Evolutionary conservation across 345 rosid species (phyloP).

Genomic region (Arabis alpina): DNA sequence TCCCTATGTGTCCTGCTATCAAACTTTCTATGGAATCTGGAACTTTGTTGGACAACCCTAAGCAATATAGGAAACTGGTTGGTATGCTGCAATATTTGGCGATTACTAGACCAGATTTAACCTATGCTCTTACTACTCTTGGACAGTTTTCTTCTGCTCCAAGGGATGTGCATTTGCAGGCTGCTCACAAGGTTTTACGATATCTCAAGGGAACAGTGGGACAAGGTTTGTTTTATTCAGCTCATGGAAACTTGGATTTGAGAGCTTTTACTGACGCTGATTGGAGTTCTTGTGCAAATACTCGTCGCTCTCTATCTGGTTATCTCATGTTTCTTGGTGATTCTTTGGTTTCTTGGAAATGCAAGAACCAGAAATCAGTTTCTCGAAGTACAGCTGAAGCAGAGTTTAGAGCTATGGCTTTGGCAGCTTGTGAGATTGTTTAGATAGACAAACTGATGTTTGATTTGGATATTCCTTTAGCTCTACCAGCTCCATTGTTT

Average conservation of each 20-base stretch:
- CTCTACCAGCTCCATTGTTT: not conserved
- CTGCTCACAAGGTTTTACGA: not conserved
- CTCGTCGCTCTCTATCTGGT: not conserved
- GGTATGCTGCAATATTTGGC: not conserved
- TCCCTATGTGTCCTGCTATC: too few relatives aligned
- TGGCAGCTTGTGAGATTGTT: not conserved
- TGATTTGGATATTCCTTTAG: not conserved
- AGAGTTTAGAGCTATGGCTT: not conserved
- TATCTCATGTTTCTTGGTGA: not conserved
- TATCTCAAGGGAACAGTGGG: not conserved
- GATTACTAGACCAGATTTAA: not conserved
- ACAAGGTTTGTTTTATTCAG: not conserved
- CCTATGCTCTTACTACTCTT: not conserved
- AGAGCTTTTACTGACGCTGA: too few relatives aligned
- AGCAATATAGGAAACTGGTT: too few relatives aligned
- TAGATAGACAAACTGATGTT: not conserved
- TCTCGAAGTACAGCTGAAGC: not conserved
- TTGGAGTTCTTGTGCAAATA: not conserved
- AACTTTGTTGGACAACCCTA: too few relatives aligned
- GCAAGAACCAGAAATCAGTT: not conserved
- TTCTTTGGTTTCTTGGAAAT: not conserved
- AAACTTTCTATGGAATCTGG: too few relatives aligned
- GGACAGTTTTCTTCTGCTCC: not conserved
- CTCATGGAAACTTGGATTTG: too few relatives aligned
- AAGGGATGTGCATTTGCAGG: not conserved